A percentile compares a stretch with the other conserved stretches of the same genome.
Evolutionary conservation across 2,329 filamentous ascomycete genomes (phyloP).

Genomic region (Fusarium torreyae): DNA sequence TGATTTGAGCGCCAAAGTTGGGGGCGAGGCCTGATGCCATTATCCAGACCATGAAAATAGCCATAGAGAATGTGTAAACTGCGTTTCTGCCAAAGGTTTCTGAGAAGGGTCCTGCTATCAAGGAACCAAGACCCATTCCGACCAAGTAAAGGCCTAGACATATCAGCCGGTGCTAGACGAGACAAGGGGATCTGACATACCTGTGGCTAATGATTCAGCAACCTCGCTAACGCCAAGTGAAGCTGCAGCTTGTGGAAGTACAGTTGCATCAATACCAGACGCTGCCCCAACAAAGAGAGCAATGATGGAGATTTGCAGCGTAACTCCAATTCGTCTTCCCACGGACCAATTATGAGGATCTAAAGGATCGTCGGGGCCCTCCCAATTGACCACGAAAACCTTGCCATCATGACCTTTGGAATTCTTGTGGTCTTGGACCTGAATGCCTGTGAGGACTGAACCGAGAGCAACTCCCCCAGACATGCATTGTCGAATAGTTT

Average conservation of each 20-base stretch:
- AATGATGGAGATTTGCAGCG: constrained; percentile 62
- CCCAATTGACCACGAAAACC: constrained; percentile 54
- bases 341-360: constrained; percentile 64
- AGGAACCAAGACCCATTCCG: constrained; percentile 56
- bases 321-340: constrained; percentile 55
- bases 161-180: not conserved
- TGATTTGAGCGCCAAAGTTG: constrained; percentile 59
- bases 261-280: constrained; percentile 67
- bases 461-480: constrained; percentile 45
- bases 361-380: constrained; percentile 57
- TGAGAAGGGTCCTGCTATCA: constrained; percentile 57
- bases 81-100: constrained; percentile 58
- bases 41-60: constrained; percentile 61
- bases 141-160: constrained; percentile 51
- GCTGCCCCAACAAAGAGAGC: constrained; percentile 66
- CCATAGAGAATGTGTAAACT: constrained; percentile 58
- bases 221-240: constrained; percentile 66
- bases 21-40: constrained; percentile 61
- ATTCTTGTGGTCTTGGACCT: constrained; percentile 49
- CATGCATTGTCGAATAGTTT: constrained; percentile 24
- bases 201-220: constrained; percentile 65
- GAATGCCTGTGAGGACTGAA: constrained; percentile 51
- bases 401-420: constrained; percentile 42
- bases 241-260: constrained; percentile 60
- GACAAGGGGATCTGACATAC: constrained; percentile 29